Evolutionary conservation across 169 alveolate species (phyloP).

Genomic region (Fabrea salina): DNA sequence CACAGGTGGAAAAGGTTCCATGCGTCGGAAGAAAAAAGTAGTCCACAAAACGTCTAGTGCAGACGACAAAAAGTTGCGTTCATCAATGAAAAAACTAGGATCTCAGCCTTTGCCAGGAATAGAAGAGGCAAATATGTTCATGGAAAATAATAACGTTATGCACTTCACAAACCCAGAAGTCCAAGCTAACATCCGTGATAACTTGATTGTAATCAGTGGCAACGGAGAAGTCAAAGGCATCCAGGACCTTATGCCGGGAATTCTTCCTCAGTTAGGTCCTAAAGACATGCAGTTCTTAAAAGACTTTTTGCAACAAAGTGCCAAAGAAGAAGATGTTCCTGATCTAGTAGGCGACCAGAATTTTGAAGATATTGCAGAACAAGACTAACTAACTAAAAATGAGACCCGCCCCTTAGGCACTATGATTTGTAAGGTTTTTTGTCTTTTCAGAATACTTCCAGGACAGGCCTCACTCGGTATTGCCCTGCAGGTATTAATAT

Average conservation of each 20-base stretch:
- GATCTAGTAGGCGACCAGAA: slow-evolving; percentile 24
- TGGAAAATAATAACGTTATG: slow-evolving; percentile 91
- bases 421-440: too few relatives aligned
- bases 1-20: slow-evolving; percentile 96
- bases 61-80: slow-evolving; percentile 92
- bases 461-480: too few relatives aligned
- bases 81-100: slow-evolving; percentile 90
- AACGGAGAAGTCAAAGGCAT: slow-evolving; percentile 87
- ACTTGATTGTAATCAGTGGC: slow-evolving; percentile 93
- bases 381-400: slow-evolving; percentile 13
- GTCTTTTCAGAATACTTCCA: too few relatives aligned
- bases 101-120: slow-evolving; percentile 92
- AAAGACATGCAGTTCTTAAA: slow-evolving; percentile 22
- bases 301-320: background rate
- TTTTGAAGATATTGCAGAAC: slow-evolving; percentile 32
- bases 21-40: slow-evolving; percentile 92
- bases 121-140: slow-evolving; percentile 94
- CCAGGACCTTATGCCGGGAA: slow-evolving; percentile 52
- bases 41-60: slow-evolving; percentile 83
- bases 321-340: slow-evolving; percentile 40
- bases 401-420: too few relatives aligned
- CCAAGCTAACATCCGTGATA: slow-evolving; percentile 91
- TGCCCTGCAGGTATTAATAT: too few relatives aligned
- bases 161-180: slow-evolving; percentile 92
- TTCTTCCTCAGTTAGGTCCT: slow-evolving; percentile 22